A percentile compares a stretch with the other conserved stretches of the same genome.
Evolutionary conservation across 768 basidiomycete species (phyloP).

Genomic region (Auriculariales sp.): DNA sequence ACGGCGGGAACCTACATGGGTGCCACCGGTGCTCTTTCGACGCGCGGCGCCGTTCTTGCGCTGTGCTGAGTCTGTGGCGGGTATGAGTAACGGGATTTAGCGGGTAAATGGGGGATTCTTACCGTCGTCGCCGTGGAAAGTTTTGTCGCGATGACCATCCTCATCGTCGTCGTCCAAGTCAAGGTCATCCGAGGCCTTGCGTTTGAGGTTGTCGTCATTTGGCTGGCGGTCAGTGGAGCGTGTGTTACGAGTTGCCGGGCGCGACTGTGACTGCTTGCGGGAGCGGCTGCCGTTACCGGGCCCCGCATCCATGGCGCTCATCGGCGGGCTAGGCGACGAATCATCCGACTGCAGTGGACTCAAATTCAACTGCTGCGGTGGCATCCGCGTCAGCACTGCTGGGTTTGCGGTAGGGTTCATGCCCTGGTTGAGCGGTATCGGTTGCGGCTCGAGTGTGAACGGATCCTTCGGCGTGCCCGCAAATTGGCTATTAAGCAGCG

Average conservation of each 20-base stretch:
- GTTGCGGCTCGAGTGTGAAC: no score
- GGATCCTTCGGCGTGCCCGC: slow-evolving; percentile 14
- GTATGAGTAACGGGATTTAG: slow-evolving; percentile 6
- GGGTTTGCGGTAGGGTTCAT: slow-evolving; percentile 10
- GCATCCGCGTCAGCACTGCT: slow-evolving; percentile 29
- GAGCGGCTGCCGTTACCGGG: slow-evolving; percentile 17
- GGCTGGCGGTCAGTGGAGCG: slow-evolving; percentile 12
- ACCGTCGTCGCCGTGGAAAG: slow-evolving; percentile 36
- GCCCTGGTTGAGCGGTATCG: slow-evolving; percentile 11
- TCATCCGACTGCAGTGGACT: slow-evolving; percentile 57
- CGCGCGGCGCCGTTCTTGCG: slow-evolving; percentile 11
- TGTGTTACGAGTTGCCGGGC: slow-evolving; percentile 20
- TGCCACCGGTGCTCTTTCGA: slow-evolving; percentile 27
- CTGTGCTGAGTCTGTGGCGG: slow-evolving; percentile 9
- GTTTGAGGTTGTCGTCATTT: slow-evolving; percentile 50
- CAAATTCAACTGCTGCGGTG: slow-evolving; percentile 43
- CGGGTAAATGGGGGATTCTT: neutral
- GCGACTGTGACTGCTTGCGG: slow-evolving; percentile 10
- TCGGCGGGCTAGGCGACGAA: slow-evolving; percentile 66
- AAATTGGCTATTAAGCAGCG: slow-evolving; percentile 66
- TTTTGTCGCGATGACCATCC: slow-evolving; percentile 54
- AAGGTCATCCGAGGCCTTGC: slow-evolving; percentile 44
- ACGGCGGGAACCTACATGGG: slow-evolving; percentile 15
- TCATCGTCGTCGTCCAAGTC: slow-evolving; percentile 34
- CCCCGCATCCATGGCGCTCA: slow-evolving; percentile 20